Evolutionary conservation across 441 rosid genomes (phyloP).

Genomic region (Pelargonium citronellum): DNA sequence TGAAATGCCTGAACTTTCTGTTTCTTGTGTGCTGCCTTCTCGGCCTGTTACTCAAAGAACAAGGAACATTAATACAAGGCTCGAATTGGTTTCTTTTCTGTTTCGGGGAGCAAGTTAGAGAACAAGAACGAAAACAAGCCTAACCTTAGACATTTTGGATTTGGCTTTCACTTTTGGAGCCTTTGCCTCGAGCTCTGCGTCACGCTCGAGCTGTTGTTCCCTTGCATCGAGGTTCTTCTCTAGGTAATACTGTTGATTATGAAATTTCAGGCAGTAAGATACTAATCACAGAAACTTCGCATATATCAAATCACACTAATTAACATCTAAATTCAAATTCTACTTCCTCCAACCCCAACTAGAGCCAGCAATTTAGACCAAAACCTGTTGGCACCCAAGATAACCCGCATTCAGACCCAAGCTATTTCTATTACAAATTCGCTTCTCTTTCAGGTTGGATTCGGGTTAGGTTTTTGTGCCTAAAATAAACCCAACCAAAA

Average conservation of each 20-base stretch:
- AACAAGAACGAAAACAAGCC: not conserved
- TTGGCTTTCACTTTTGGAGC: constrained; percentile 88
- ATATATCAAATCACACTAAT: not conserved
- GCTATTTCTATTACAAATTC: too few species aligned
- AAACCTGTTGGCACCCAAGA: too few species aligned
- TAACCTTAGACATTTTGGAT: constrained; percentile 90
- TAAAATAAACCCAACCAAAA: too few species aligned
- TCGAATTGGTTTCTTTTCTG: not conserved
- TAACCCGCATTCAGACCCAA: too few species aligned
- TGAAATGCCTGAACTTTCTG: constrained; percentile 84
- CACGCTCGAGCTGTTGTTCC: constrained; percentile 60
- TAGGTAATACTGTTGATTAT: constrained; percentile 56
- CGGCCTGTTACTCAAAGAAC: constrained; percentile 42
- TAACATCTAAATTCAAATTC: too few species aligned
- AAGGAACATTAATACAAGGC: not conserved
- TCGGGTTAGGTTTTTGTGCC: too few species aligned
- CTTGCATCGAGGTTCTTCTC: constrained; percentile 91
- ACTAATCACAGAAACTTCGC: not conserved
- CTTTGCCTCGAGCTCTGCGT: constrained; percentile 71
- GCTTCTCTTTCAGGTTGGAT: too few species aligned
- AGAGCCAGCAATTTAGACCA: not conserved
- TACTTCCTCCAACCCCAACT: too few species aligned
- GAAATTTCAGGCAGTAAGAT: not conserved
- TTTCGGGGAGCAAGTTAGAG: not conserved
- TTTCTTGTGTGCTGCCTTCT: constrained; percentile 89